Base-by-base conservation (phyloP, 495 filamentous ascomycete genomes). In the Saxophila tyrrhenica region DNA sequence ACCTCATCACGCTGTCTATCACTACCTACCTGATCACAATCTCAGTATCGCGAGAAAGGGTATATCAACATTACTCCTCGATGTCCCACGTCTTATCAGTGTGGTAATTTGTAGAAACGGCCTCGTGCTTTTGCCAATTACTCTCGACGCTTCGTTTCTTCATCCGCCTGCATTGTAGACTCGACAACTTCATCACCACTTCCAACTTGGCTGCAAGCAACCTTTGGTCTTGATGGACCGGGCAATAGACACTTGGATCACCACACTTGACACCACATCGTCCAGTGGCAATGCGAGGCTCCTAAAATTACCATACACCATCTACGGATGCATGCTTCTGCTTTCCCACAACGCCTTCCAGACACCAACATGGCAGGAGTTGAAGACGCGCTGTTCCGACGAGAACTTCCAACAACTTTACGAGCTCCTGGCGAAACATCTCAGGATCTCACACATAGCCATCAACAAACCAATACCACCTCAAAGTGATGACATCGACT, bases 391-490 rank as follows among this genome's bases (percentile, higher is more conserved):
- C 3, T 1, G 52, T 64, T 0, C 62, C 68, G 17, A 86, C 78
- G 78, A 66, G 59, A 17, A 51, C 61, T 2, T 57, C 82, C 0
- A 72, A 80, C 67, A 72, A 39, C 70, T 94, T 2, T 73, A 72
- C 22, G 57, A 61, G 3, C 70, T 76, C 1, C 72, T 84, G 0
- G 71, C 70, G 16, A 57, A 55, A 5, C 63, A 74, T 0, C 70
- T 78, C 24, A 67, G 65, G 8, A 70, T 83, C 7, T 87, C 84
- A 0, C 84, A 89, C 60, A 70, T 90, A 10, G 86, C 86, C 15
- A 69, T 86, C 41, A 90, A 87, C 62, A 78, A 80, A 32, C 83
- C 82, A 0, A 89, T 94, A 22, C 80, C 81, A 0, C 60, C 57
- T 20, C 11, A 24, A 13, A 24, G 10, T 16, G 16, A 23, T 32